A percentile compares a stretch with the other conserved stretches of the same genome.
Conservation (phyloP, 2,329 filamentous ascomycete genomes). For the Lanzia echinophila region DNA sequence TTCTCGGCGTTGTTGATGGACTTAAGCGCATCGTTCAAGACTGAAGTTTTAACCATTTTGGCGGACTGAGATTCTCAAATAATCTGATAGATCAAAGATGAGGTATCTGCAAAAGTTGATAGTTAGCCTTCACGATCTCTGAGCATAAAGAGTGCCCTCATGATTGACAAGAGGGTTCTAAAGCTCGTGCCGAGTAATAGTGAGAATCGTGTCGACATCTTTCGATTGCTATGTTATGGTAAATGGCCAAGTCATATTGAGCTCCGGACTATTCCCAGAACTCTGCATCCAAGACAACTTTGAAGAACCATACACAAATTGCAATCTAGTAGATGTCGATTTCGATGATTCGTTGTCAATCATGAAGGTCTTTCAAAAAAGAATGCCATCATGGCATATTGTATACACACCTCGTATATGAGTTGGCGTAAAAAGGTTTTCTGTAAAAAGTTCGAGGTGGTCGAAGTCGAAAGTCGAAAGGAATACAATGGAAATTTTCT, state of each 20-base stretch:
- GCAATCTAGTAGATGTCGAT: constrained; percentile 40
- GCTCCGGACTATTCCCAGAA: constrained; percentile 2
- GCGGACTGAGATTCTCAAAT: constrained; percentile 78
- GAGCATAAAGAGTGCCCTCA: constrained; percentile 66
- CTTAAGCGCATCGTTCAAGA: constrained; percentile 98
- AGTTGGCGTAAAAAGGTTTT: constrained; percentile 7
- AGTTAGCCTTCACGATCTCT: constrained; percentile 58
- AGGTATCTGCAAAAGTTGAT: constrained; percentile 51
- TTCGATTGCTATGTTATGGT: constrained; percentile 21
- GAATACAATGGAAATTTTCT: too few species aligned
- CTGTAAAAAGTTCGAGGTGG: neutral
- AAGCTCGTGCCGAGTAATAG: constrained; percentile 58
- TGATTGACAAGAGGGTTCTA: constrained; percentile 55
- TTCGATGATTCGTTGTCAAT: constrained; percentile 40
- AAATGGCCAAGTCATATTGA: constrained; percentile 4
- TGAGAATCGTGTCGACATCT: constrained; percentile 53
- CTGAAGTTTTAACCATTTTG: constrained; percentile 99
- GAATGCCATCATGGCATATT: constrained; percentile 5
- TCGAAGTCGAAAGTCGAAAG: neutral
- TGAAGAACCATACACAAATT: constrained; percentile 1
- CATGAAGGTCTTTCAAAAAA: constrained; percentile 28
- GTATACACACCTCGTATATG: constrained; percentile 30
- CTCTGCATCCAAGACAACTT: neutral
- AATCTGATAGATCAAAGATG: constrained; percentile 46
- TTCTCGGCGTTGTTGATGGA: constrained; percentile 99